Conservation (phyloP, 306 rosid genomes). For the Mimosa pudica region DNA sequence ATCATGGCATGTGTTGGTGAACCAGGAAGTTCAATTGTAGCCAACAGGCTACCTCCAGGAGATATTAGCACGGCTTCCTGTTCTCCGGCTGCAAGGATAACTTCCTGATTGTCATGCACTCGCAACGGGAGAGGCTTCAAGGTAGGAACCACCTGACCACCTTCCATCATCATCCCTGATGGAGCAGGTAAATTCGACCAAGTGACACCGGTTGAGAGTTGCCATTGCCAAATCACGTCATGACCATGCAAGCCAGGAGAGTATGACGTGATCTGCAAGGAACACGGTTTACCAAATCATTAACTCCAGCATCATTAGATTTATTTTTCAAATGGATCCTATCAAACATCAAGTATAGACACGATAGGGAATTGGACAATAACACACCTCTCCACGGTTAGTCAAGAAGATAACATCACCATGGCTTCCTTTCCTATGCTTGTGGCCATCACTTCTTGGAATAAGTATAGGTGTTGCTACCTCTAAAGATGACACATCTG, state of each 20-base stretch:
- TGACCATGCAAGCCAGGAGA: conserved; percentile 93
- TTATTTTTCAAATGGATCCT: conserved; percentile 8
- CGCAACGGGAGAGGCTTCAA: conserved; percentile 79
- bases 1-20: conserved; percentile 82
- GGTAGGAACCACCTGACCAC: conserved; percentile 78
- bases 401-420: conserved; percentile 97
- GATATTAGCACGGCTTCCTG: conserved; percentile 91
- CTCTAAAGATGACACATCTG: conserved; percentile 75
- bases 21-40: conserved; percentile 79
- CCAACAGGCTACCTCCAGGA: conserved; percentile 76
- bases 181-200: conserved; percentile 99
- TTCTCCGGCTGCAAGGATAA: conserved; percentile 97
- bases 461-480: conserved; percentile 96
- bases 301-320: conserved; percentile 19
- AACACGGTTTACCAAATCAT: conserved; percentile 20
- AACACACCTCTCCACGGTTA: conserved; percentile 91
- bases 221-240: conserved; percentile 95
- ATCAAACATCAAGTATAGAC: conserved; percentile 4
- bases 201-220: conserved; percentile 76
- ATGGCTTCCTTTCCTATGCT: conserved; percentile 95
- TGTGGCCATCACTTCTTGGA: conserved; percentile 86
- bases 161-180: conserved; percentile 93
- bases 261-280: conserved; percentile 86
- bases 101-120: conserved; percentile 57
- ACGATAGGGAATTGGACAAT: conserved; percentile 26